These are phyloP conservation scores for Lophium mytilinum DNA, from an alignment of 495 filamentous ascomycete genomes.

Conservation along the genomic window DNA sequence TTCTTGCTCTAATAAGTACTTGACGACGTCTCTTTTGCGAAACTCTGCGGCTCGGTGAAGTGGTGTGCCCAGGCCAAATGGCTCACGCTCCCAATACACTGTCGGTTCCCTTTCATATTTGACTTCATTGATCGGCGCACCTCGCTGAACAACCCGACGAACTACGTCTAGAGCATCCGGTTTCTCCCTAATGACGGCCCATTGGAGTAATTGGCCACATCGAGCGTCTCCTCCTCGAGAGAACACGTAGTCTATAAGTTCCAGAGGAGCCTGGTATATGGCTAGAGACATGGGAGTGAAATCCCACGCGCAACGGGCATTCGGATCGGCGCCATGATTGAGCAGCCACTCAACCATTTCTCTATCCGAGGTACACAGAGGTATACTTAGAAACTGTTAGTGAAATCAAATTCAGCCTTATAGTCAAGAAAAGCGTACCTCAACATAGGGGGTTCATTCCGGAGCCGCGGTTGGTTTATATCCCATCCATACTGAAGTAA, in stretches of 20 bases:
- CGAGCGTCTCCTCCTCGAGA: not conserved
- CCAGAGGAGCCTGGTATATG: not conserved
- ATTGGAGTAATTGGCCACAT: too few species aligned
- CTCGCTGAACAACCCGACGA: too few species aligned
- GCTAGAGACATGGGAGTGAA: not conserved
- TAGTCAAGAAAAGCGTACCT: too few species aligned
- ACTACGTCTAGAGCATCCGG: too few species aligned
- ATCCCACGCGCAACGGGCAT: not conserved
- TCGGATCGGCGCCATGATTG: not conserved
- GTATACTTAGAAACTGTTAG: too few species aligned
- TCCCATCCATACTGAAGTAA: too few species aligned
- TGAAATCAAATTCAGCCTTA: too few species aligned
- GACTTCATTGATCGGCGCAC: not conserved
- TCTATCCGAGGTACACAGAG: too few species aligned
- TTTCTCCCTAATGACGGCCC: too few species aligned
- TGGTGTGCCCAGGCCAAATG: slow-evolving; percentile 1
- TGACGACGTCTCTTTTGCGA: not conserved
- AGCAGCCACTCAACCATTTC: not conserved
- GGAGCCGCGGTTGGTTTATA: too few species aligned
- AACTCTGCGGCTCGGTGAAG: not conserved
- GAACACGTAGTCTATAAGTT: not conserved
- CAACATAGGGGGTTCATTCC: too few species aligned
- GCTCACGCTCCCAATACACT: not conserved
- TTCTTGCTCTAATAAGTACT: not conserved
- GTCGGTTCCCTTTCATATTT: not conserved